These are phyloP conservation scores for Herpetomonas tarakana DNA, from an alignment of 208 protist species.

Conservation along the genomic window DNA sequence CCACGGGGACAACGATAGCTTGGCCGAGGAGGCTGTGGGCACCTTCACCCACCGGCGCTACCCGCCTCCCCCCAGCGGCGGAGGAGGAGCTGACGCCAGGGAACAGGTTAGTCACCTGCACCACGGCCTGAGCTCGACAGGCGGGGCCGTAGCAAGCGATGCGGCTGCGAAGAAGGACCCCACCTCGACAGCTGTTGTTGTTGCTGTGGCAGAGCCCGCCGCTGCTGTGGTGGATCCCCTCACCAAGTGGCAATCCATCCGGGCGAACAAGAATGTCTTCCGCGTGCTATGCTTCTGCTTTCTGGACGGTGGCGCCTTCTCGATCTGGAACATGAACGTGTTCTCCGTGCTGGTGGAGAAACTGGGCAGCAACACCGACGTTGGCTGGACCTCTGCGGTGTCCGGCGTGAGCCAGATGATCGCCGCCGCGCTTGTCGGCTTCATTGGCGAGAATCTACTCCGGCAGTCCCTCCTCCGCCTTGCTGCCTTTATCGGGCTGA, in stretches of 20 bases:
- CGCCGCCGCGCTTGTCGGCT: constrained; percentile 25
- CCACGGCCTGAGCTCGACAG: background rate
- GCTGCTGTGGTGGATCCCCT: background rate
- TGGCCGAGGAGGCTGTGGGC: background rate
- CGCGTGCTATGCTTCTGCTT: constrained; percentile 25
- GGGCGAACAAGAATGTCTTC: background rate
- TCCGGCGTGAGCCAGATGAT: constrained; percentile 38
- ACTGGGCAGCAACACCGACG: constrained; percentile 14
- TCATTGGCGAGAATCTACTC: constrained; percentile 10
- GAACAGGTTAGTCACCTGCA: too few relatives aligned
- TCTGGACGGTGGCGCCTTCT: constrained; percentile 41
- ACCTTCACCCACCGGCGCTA: background rate
- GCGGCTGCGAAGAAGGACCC: background rate
- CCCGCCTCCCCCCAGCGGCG: too few relatives aligned
- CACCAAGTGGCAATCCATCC: background rate
- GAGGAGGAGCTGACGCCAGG: too few relatives aligned
- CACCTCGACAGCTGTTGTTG: background rate
- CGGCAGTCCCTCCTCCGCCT: constrained; percentile 23
- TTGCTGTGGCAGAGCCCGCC: background rate
- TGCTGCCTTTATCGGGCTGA: constrained; percentile 19
- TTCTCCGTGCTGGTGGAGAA: constrained; percentile 37
- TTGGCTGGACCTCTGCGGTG: constrained; percentile 26
- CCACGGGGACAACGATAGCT: too few relatives aligned
- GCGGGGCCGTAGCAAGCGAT: too few relatives aligned
- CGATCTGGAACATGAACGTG: constrained; percentile 42